Evolutionary conservation across 192 early-diverging fungal genomes (phyloP).

Genomic region (Piromyces finnis): DNA sequence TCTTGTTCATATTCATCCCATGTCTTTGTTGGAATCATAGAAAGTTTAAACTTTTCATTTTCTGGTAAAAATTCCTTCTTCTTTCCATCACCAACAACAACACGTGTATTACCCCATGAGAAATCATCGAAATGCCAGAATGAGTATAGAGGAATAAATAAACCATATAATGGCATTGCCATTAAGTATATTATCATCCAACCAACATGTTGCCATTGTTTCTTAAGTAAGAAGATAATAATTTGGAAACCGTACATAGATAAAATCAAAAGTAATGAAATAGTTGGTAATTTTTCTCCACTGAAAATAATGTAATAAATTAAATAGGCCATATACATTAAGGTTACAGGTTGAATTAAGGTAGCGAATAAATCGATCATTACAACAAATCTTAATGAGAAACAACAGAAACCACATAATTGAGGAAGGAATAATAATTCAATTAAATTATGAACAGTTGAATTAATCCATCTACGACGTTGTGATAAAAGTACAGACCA

Average conservation of each 20-base stretch:
- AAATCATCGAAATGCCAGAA: conserved; percentile 99
- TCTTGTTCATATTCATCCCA: conserved; percentile 58
- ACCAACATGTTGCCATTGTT: conserved; percentile 59
- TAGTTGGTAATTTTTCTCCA: conserved; percentile 58
- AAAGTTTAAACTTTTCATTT: conserved; percentile 10
- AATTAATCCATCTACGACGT: conserved; percentile 99
- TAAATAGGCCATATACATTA: conserved; percentile 53
- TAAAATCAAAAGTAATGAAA: conserved; percentile 68
- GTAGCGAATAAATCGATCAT: conserved; percentile 88
- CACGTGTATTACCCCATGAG: conserved; percentile 94
- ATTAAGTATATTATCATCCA: conserved; percentile 96
- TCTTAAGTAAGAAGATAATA: conserved; percentile 47
- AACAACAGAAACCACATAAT: conserved; percentile 91
- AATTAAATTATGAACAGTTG: conserved; percentile 95
- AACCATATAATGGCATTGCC: conserved; percentile 74
- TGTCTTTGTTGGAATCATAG: conserved; percentile 11
- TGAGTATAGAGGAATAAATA: conserved; percentile 49
- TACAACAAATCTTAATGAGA: conserved; percentile 93
- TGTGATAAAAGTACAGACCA: conserved; percentile 89
- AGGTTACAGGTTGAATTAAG: conserved; percentile 75
- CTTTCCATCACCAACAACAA: conserved; percentile 74
- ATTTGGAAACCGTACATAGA: conserved; percentile 72
- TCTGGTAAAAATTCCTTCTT: conserved; percentile 27
- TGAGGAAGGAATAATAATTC: conserved; percentile 85
- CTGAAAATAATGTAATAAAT: conserved; percentile 46